Conservation (phyloP, 371 early-diverging fungal genomes). For the Syncephalastrum contaminatum region DNA sequence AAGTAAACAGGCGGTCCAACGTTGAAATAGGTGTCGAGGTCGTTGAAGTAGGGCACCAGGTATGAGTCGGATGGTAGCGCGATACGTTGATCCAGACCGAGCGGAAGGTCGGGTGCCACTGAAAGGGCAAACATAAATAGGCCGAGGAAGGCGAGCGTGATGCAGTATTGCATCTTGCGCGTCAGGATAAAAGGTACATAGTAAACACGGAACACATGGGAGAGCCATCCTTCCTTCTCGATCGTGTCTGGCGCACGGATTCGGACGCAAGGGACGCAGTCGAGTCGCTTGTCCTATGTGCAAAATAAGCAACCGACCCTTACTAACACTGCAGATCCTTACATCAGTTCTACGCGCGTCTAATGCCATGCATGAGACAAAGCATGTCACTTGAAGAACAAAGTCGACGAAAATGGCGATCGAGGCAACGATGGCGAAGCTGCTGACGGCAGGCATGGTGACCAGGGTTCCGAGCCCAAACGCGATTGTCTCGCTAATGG, state of each 20-base stretch:
- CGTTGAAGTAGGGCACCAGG: constrained; percentile 69
- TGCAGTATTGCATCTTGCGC: constrained; percentile 42
- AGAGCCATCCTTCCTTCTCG: constrained; percentile 56
- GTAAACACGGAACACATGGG: constrained; percentile 46
- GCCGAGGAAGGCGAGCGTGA: constrained; percentile 57
- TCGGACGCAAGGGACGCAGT: constrained; percentile 66
- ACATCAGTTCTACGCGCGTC: constrained; percentile 62
- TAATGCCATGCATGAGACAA: constrained; percentile 66
- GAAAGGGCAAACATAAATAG: constrained; percentile 52
- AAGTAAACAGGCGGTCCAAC: constrained; percentile 81
- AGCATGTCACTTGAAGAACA: constrained; percentile 71
- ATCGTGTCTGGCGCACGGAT: constrained; percentile 50
- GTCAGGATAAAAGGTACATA: constrained; percentile 61
- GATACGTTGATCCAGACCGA: constrained; percentile 71
- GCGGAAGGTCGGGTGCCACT: constrained; percentile 51
- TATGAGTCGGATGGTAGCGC: constrained; percentile 75
- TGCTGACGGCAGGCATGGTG: constrained; percentile 78
- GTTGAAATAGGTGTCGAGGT: constrained; percentile 62
- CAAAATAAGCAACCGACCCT: neutral
- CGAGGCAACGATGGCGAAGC: constrained; percentile 74
- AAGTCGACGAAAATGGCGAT: constrained; percentile 74
- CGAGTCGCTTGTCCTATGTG: constrained; percentile 51
- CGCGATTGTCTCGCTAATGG: constrained; percentile 69
- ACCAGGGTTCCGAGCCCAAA: constrained; percentile 72
- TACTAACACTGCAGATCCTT: neutral